Evolutionary conservation across 2,329 filamentous ascomycete genomes (phyloP).

Genomic region (Clonostachys byssicola): DNA sequence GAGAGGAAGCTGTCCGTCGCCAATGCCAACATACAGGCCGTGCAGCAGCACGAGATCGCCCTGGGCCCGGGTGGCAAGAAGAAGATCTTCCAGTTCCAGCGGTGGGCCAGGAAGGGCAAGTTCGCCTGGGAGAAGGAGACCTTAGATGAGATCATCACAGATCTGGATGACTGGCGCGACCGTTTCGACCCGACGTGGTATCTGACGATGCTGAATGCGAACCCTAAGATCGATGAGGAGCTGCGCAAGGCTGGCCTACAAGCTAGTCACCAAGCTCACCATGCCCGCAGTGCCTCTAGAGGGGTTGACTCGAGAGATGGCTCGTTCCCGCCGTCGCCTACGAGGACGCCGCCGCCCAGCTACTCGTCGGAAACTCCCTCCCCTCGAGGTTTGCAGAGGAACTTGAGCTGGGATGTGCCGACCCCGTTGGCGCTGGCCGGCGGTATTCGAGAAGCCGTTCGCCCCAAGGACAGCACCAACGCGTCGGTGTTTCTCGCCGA

Average conservation of each 20-base stretch:
- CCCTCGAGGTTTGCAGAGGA: background rate
- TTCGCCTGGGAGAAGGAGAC: background rate
- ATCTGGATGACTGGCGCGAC: background rate
- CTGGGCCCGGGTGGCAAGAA: too few relatives aligned
- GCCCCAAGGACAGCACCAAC: background rate
- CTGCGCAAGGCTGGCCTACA: background rate
- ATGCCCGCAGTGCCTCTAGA: background rate
- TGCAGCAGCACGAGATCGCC: background rate
- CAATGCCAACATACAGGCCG: background rate
- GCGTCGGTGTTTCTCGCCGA: background rate
- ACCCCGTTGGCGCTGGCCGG: background rate
- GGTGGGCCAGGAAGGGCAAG: background rate
- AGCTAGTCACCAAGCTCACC: background rate
- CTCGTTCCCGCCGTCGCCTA: background rate
- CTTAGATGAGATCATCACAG: background rate
- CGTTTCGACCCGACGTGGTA: background rate
- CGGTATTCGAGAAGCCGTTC: background rate
- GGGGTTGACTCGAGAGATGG: background rate
- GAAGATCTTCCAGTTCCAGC: too few relatives aligned
- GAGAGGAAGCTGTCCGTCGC: background rate
- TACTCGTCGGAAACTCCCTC: too few relatives aligned
- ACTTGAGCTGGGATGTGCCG: background rate
- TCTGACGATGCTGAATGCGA: background rate
- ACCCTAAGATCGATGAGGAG: background rate
- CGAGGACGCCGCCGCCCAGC: background rate